phyloP scores from a whole-genome alignment of 169 alveolate genomes.

The Sarcocystis neurona region DNA sequence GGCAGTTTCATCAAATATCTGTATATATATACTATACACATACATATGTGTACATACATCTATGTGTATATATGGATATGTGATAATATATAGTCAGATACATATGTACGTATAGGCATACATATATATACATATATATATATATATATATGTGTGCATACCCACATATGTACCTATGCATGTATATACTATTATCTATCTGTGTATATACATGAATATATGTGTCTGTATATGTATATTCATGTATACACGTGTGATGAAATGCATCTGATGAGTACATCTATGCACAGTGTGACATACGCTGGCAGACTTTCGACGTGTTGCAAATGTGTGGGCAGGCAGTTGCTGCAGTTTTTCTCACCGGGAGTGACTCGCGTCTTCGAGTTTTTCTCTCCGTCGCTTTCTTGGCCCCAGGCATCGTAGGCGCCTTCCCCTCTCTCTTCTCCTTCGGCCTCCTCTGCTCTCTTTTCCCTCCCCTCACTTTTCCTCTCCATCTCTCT shows the following conservation, averaged over 20 bases:
- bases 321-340: neutral
- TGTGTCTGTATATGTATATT: neutral
- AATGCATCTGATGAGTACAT: neutral
- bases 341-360: constrained; percentile 29
- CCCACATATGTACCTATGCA: too few species aligned
- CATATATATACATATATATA: too few species aligned
- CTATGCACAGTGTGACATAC: neutral
- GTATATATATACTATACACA: too few species aligned
- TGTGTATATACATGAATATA: too few species aligned
- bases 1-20: too few species aligned
- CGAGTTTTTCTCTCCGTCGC: constrained; percentile 1
- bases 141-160: too few species aligned
- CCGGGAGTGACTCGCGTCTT: neutral
- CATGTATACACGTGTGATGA: neutral
- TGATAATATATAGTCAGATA: too few species aligned
- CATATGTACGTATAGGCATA: too few species aligned
- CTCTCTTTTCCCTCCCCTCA: neutral
- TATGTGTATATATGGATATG: too few species aligned
- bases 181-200: too few species aligned
- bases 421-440: neutral
- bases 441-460: neutral
- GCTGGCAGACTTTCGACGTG: neutral
- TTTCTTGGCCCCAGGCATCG: constrained; percentile 3
- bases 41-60: too few species aligned
- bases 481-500: neutral